Base-by-base conservation (phyloP, 768 basidiomycete species). In the Rubroboletus pulcherrimus region DNA sequence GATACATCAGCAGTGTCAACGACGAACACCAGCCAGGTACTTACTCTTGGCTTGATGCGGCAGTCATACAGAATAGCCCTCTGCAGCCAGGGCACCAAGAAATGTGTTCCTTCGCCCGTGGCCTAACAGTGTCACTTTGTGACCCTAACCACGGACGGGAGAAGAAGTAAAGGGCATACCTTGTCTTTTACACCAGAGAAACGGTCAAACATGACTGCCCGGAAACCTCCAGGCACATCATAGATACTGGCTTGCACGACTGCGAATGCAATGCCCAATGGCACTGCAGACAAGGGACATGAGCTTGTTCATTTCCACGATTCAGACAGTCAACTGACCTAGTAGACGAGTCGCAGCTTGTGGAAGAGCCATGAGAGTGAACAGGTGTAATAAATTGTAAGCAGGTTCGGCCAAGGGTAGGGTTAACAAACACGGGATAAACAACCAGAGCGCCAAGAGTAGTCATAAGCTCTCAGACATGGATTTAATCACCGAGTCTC, bases 191-290 rank as follows among this genome's bases (percentile, higher is more conserved):
- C 95, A 66, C 94, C 95, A 44, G 89, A 82, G 70, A 99, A 98
- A 65, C 96, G 81, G 74, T 98, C 96, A 75, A 99, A 98, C 89
- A 98, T 95, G 61, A 99, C 95, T 37, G 95, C 95, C 54, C 90
- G 81, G 74, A 86, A 93, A 41, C 95, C 95, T 63, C 95, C 83
- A 47, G 95, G 95, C 40, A 97, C 94, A 77, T 82, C 81, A 54
- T 83, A 81, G 37, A 82, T 73, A 56, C 82, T 85, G 51, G 82
- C 75, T 64, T 80, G 78, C 45, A 77, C 63, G 24, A 69, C 70
- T 35, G 72, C 77, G 49, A 75, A 66, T 53, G 77, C 77, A 48
- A 72, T 52, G 34, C 83, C 69, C 44, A 76, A 77, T 40, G 70
- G 73, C 43, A 74, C 64, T 73, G 44, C 41, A 29, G 24, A 42